These are phyloP conservation scores for Phytophthora pini DNA, from an alignment of 352 stramenopile genomes.

Conservation along the genomic window DNA sequence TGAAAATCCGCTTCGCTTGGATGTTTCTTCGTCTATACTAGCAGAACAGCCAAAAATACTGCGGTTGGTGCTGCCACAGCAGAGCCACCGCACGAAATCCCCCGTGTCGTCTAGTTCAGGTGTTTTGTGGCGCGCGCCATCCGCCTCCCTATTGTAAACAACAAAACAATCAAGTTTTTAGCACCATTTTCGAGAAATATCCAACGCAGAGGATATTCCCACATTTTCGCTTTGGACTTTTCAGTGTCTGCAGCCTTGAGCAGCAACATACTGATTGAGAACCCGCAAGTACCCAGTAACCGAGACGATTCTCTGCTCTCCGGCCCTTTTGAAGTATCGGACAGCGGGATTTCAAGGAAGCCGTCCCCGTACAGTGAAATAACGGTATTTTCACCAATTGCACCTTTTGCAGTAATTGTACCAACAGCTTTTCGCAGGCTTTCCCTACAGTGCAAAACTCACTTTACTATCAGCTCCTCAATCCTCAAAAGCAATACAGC, in stretches of 20 bases:
- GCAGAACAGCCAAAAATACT: constrained; percentile 66
- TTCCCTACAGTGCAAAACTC: background rate
- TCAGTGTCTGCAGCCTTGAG: constrained; percentile 58
- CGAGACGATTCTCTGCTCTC: constrained; percentile 1
- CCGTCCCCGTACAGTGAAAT: constrained; percentile 63
- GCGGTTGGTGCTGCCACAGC: constrained; percentile 59
- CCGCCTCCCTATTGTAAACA: constrained; percentile 15
- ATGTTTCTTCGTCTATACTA: constrained; percentile 7
- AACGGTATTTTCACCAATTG: constrained; percentile 9
- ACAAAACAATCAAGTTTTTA: constrained; percentile 21
- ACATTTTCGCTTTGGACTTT: constrained; percentile 39
- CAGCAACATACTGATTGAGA: constrained; percentile 46
- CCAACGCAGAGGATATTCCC: background rate
- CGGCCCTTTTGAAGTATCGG: background rate
- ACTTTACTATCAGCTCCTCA: background rate
- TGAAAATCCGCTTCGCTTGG: constrained; percentile 6
- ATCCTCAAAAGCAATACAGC: background rate
- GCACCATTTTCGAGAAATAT: background rate
- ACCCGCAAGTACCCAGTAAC: constrained; percentile 23
- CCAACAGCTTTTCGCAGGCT: background rate
- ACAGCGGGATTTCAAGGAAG: constrained; percentile 49
- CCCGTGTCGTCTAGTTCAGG: constrained; percentile 65
- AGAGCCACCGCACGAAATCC: constrained; percentile 68
- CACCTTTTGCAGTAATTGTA: background rate
- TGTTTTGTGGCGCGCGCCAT: constrained; percentile 54